Percentiles rank a stretch among this genome's conserved stretches.
These are phyloP conservation scores for Penicillium hordei DNA, from an alignment of 2,329 filamentous ascomycete genomes.

Conservation along the genomic window DNA sequence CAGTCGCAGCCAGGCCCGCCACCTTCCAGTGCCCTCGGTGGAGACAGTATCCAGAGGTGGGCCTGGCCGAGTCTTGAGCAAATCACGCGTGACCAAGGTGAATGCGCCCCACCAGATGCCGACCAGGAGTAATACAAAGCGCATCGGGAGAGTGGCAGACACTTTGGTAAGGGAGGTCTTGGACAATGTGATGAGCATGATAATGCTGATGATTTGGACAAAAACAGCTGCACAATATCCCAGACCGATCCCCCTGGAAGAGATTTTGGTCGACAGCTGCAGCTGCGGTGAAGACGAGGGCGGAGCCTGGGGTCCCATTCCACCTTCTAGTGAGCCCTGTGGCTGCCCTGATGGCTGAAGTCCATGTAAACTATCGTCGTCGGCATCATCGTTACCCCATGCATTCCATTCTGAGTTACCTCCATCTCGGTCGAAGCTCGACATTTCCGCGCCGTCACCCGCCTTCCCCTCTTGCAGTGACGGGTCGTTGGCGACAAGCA, in stretches of 20 bases:
- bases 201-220: conserved; percentile 75
- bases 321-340: conserved; percentile 5
- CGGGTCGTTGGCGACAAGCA: conserved; percentile 80
- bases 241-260: conserved; percentile 82
- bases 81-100: conserved; percentile 76
- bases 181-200: conserved; percentile 61
- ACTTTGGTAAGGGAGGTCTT: conserved; percentile 50
- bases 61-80: conserved; percentile 78
- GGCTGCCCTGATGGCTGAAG: conserved; percentile 1
- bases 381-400: conserved; percentile 10
- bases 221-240: conserved; percentile 83
- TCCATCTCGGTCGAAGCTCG: conserved; percentile 20
- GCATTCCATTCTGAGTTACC: conserved; percentile 21
- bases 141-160: conserved; percentile 74
- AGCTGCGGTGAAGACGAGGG: conserved; percentile 61
- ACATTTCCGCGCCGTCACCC: conserved; percentile 26
- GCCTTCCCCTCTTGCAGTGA: conserved; percentile 39
- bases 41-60: conserved; percentile 56
- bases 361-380: conserved; percentile 25
- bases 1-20: conserved; percentile 63
- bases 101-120: conserved; percentile 88
- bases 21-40: conserved; percentile 18
- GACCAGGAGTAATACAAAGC: conserved; percentile 77
- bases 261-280: conserved; percentile 80
- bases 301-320: conserved; percentile 4